Evolutionary conservation across 163 green algal species (phyloP).

Genomic region (Trebouxia gelatinosa): DNA sequence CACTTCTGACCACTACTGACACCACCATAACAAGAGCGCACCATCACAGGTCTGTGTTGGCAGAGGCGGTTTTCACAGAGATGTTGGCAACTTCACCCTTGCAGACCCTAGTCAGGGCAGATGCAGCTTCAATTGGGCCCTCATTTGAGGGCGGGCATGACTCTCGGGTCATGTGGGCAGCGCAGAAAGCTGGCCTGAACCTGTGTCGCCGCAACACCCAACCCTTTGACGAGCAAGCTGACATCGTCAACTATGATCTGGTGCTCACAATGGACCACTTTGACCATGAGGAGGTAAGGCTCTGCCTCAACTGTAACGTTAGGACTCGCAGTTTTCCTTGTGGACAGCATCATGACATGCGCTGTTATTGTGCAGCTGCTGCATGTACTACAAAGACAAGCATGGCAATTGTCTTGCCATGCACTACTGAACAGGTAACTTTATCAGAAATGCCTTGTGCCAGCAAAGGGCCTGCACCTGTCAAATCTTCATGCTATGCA

Average conservation of each 20-base stretch:
- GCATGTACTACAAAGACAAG: no score
- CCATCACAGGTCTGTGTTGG: slow-evolving; percentile 38
- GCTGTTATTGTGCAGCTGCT: no score
- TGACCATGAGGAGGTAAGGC: slow-evolving; percentile 53
- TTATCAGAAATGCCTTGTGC: no score
- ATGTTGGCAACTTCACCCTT: neutral
- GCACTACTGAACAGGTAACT: no score
- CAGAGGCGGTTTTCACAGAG: slow-evolving; percentile 31
- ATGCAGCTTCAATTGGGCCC: slow-evolving; percentile 40
- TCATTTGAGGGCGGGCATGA: slow-evolving; percentile 18
- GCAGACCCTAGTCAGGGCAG: slow-evolving; percentile 30
- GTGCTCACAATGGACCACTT: slow-evolving; percentile 69
- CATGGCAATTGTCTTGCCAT: no score
- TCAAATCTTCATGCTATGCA: no score
- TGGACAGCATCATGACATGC: no score
- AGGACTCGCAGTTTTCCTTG: no score
- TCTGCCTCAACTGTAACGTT: neutral
- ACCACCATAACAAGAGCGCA: neutral
- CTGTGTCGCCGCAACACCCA: slow-evolving; percentile 27
- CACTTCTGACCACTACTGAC: neutral
- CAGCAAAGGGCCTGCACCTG: no score
- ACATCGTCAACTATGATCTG: slow-evolving; percentile 62
- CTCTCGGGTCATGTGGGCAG: slow-evolving; percentile 29
- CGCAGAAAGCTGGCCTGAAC: slow-evolving; percentile 23
- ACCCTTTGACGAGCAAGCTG: slow-evolving; percentile 56